These are phyloP conservation scores for Alternaria arbusti DNA, from an alignment of 2,329 filamentous ascomycete species.

Conservation along the genomic window DNA sequence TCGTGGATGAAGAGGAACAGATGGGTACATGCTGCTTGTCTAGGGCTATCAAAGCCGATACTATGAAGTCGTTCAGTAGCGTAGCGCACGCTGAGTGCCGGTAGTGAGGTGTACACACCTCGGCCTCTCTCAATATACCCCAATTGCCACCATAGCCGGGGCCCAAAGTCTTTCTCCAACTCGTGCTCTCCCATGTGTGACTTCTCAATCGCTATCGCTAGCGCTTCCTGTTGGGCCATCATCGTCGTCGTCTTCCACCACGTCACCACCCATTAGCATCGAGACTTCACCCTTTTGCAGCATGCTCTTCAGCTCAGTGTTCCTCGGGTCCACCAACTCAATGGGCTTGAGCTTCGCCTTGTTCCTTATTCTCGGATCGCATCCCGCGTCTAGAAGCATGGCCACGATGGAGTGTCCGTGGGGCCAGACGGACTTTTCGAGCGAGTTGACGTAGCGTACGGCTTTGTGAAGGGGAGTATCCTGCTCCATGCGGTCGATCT, in stretches of 20 bases:
- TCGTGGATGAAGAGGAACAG: neutral
- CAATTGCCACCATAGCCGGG: neutral
- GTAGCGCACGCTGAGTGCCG: slow-evolving; percentile 1
- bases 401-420: slow-evolving; percentile 72
- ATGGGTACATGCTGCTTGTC: slow-evolving; percentile 10
- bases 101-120: slow-evolving; percentile 7
- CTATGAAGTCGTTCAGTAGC: slow-evolving; percentile 7
- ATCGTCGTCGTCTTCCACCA: slow-evolving; percentile 58
- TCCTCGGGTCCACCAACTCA: slow-evolving; percentile 76
- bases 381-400: slow-evolving; percentile 84
- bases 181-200: neutral
- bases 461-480: slow-evolving; percentile 83
- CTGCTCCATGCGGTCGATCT: slow-evolving; percentile 70
- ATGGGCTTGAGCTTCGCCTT: slow-evolving; percentile 74
- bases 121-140: slow-evolving; percentile 7
- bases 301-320: slow-evolving; percentile 65
- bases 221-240: slow-evolving; percentile 56
- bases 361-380: slow-evolving; percentile 69
- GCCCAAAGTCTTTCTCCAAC: neutral
- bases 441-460: slow-evolving; percentile 76
- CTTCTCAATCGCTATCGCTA: slow-evolving; percentile 52
- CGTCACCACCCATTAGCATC: slow-evolving; percentile 55
- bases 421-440: slow-evolving; percentile 68
- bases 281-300: slow-evolving; percentile 76
- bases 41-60: slow-evolving; percentile 4